Evolutionary conservation across 1,284 basidiomycete species (phyloP).

Genomic region (Rhodotorula sp.): DNA sequence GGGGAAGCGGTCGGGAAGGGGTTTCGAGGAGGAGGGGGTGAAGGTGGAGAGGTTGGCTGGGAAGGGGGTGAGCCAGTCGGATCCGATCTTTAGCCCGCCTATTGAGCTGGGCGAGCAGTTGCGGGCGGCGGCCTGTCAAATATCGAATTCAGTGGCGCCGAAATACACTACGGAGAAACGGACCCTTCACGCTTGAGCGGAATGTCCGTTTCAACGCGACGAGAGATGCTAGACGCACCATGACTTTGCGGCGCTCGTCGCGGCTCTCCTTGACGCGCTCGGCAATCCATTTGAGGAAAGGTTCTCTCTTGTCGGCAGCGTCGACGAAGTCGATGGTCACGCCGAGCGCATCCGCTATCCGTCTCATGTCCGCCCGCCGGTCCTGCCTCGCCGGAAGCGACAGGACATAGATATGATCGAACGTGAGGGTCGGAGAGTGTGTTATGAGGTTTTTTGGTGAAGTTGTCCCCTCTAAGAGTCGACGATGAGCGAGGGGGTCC

Average conservation of each 20-base stretch:
- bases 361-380: conserved; percentile 39
- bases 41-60: conserved; percentile 3
- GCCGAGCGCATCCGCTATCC: conserved; percentile 42
- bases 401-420: conserved; percentile 45
- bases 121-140: conserved; percentile 9
- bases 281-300: conserved; percentile 44
- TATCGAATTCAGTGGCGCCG: not conserved
- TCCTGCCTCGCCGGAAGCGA: conserved; percentile 41
- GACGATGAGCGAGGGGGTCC: conserved; percentile 31
- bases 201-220: too few relatives aligned
- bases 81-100: conserved; percentile 33
- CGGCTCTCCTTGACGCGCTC: conserved; percentile 42
- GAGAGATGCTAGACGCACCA: conserved; percentile 27
- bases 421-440: conserved; percentile 41
- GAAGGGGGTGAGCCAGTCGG: conserved; percentile 34
- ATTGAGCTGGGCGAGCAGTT: conserved; percentile 8
- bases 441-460: conserved; percentile 17
- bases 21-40: not conserved
- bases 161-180: too few relatives aligned
- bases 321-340: conserved; percentile 43
- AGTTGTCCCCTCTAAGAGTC: conserved; percentile 30
- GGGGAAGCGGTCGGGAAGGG: not conserved
- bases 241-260: conserved; percentile 26
- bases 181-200: not conserved
- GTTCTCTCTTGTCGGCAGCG: conserved; percentile 37